Conservation (phyloP, 2,329 filamentous ascomycete species). For the Cryoendolithus antarcticus region DNA sequence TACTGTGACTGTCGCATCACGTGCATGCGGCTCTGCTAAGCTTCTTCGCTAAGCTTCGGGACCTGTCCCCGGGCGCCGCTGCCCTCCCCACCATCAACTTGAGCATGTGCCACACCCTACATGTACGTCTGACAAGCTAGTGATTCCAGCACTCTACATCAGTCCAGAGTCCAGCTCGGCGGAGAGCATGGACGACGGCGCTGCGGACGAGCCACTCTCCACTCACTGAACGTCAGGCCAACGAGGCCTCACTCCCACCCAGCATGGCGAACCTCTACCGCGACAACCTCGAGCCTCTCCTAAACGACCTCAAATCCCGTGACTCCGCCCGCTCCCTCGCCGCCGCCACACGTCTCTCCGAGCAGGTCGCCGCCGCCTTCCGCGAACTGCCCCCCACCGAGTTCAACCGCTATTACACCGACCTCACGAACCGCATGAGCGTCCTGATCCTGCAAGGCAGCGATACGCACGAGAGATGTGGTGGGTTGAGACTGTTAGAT, state of each 20-base stretch:
- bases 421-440: slow-evolving; percentile 52
- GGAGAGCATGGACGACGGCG: too few relatives aligned
- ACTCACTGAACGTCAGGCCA: not conserved
- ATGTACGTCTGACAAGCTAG: too few relatives aligned
- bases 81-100: too few relatives aligned
- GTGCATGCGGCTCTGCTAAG: too few relatives aligned
- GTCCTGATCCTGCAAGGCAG: slow-evolving; percentile 71
- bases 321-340: slow-evolving; percentile 16
- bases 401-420: slow-evolving; percentile 59
- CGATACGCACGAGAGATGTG: slow-evolving; percentile 78
- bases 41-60: too few relatives aligned
- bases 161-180: too few relatives aligned
- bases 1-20: too few relatives aligned
- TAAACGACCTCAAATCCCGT: slow-evolving; percentile 19
- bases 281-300: slow-evolving; percentile 19
- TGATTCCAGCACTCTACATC: too few relatives aligned
- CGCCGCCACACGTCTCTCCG: slow-evolving; percentile 18
- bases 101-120: too few relatives aligned
- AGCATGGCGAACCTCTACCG: slow-evolving; percentile 20
- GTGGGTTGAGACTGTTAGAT: slow-evolving; percentile 84
- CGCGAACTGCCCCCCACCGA: slow-evolving; percentile 65
- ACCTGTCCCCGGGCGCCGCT: too few relatives aligned
- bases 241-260: slow-evolving; percentile 3
- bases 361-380: slow-evolving; percentile 20
- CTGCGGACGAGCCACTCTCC: too few relatives aligned